A percentile compares a stretch with the other conserved stretches of the same genome.
Evolutionary conservation across 371 early-diverging fungal species (phyloP).

Genomic region (Capniomyces stellatus): DNA sequence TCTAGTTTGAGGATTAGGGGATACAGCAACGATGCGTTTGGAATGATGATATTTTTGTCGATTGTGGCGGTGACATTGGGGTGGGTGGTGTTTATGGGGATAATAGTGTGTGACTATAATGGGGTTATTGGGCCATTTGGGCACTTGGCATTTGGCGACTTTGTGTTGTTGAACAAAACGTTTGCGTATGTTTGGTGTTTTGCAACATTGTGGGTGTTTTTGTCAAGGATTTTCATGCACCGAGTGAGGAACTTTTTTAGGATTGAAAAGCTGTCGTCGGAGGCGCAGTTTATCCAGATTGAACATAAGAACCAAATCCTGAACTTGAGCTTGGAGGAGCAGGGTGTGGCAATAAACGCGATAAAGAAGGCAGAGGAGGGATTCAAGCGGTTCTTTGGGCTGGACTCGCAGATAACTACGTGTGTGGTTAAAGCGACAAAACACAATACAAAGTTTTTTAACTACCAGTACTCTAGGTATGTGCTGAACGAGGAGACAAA

Average conservation of each 20-base stretch:
- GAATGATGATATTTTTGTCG: slow-evolving; percentile 28
- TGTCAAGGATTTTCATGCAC: slow-evolving; percentile 19
- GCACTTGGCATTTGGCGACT: slow-evolving; percentile 6
- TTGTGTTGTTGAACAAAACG: slow-evolving; percentile 30
- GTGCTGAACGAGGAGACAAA: slow-evolving; percentile 26
- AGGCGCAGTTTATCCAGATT: slow-evolving; percentile 40
- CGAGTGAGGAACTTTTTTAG: slow-evolving; percentile 45
- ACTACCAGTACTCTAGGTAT: slow-evolving; percentile 60
- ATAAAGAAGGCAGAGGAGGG: slow-evolving; percentile 4
- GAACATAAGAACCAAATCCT: slow-evolving; percentile 35
- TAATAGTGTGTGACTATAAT: slow-evolving; percentile 43
- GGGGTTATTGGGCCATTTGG: slow-evolving; percentile 2
- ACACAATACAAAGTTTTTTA: slow-evolving; percentile 39
- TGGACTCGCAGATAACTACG: slow-evolving; percentile 26
- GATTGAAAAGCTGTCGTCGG: slow-evolving; percentile 27
- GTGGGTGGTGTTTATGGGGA: slow-evolving; percentile 35
- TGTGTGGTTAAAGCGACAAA: slow-evolving; percentile 23
- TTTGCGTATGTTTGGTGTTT: slow-evolving; percentile 48
- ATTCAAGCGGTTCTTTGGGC: slow-evolving; percentile 9
- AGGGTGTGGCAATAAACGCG: slow-evolving; percentile 15
- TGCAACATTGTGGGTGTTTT: slow-evolving; percentile 34
- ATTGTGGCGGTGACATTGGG: slow-evolving; percentile 29
- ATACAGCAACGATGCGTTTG: slow-evolving; percentile 33
- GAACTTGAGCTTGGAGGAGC: slow-evolving; percentile 27
- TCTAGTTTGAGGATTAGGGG: slow-evolving; percentile 31